These are phyloP conservation scores for Babesia gibsoni DNA, from an alignment of 169 alveolate genomes.

Conservation along the genomic window DNA sequence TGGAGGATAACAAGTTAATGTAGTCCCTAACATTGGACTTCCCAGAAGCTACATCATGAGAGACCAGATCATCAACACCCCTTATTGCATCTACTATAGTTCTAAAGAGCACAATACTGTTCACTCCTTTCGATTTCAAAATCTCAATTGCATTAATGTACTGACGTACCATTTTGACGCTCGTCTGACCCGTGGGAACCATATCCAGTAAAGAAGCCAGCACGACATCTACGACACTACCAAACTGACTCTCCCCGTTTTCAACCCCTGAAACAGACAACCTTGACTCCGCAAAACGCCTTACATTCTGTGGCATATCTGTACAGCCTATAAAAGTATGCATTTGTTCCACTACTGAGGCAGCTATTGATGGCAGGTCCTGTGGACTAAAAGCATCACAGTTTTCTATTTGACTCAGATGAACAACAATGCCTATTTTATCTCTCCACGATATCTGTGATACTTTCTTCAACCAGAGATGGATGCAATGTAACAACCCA, in stretches of 20 bases:
- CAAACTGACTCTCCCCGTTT: background rate
- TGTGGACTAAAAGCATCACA: background rate
- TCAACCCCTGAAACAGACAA: background rate
- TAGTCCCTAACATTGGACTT: no score
- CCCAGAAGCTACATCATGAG: no score
- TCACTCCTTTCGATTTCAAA: background rate
- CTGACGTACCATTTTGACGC: background rate
- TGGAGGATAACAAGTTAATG: no score
- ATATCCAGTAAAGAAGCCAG: background rate
- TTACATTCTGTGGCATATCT: background rate
- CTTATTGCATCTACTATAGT: no score
- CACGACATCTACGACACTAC: background rate
- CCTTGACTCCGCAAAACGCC: background rate
- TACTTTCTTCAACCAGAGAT: background rate
- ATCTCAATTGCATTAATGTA: background rate
- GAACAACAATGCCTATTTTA: background rate
- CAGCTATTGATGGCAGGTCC: background rate
- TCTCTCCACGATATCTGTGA: background rate
- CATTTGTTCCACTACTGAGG: background rate
- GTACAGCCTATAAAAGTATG: background rate
- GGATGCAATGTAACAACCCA: background rate
- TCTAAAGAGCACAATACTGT: no score
- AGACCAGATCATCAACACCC: no score
- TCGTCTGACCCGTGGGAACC: background rate
- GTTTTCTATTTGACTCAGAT: background rate